These are phyloP conservation scores for Cryptococcus maquisensis DNA, from an alignment of 1,284 basidiomycete species.

Conservation along the genomic window DNA sequence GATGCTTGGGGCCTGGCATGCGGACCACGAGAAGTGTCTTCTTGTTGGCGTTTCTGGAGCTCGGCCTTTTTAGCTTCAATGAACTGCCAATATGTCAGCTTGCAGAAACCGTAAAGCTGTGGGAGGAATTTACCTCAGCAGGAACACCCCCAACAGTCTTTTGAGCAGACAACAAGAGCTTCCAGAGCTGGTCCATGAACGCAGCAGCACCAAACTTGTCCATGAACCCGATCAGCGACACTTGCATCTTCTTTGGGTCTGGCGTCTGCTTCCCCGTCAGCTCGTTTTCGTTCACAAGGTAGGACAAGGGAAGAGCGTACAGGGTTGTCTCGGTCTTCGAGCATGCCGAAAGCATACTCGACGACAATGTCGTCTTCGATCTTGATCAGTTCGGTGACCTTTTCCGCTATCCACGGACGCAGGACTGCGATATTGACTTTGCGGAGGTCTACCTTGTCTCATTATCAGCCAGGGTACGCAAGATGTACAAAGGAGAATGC, in stretches of 20 bases:
- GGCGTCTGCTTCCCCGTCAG: slow-evolving; percentile 57
- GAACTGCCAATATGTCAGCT: slow-evolving; percentile 51
- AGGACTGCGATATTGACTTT: slow-evolving; percentile 76
- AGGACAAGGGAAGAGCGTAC: slow-evolving; percentile 52
- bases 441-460: slow-evolving; percentile 76
- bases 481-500: slow-evolving; percentile 1
- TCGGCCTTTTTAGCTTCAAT: slow-evolving; percentile 96
- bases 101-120: not conserved
- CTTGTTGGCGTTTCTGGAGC: slow-evolving; percentile 65
- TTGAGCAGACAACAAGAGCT: slow-evolving; percentile 83
- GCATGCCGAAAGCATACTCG: slow-evolving; percentile 87
- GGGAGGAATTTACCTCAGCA: slow-evolving; percentile 53
- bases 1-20: slow-evolving; percentile 9
- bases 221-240: slow-evolving; percentile 87
- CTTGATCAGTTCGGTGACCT: slow-evolving; percentile 80
- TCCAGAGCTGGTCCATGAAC: slow-evolving; percentile 89
- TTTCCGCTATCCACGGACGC: slow-evolving; percentile 89
- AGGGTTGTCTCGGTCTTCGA: slow-evolving; percentile 79
- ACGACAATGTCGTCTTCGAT: slow-evolving; percentile 96
- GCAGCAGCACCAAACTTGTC: slow-evolving; percentile 60
- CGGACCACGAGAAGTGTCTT: not conserved
- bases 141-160: slow-evolving; percentile 84
- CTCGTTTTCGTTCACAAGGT: not conserved
- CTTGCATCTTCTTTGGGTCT: slow-evolving; percentile 93
- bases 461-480: not conserved